These are phyloP conservation scores for Trichosanthes cucumerina DNA, from an alignment of 306 rosid species.

Conservation along the genomic window DNA sequence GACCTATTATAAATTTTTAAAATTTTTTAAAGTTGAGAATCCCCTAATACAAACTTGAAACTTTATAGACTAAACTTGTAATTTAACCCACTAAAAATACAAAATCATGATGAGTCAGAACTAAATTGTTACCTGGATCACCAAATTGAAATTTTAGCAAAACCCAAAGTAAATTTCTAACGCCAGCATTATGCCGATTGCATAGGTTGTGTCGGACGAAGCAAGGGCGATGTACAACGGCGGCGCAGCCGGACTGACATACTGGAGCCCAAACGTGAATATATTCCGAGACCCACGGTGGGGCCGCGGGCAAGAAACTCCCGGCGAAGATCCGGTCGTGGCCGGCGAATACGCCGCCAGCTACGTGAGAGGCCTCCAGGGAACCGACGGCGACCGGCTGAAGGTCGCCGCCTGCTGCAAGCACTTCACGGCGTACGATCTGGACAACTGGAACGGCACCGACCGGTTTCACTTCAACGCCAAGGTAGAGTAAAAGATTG, in stretches of 20 bases:
- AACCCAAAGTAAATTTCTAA: no score
- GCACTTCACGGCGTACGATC: constrained; percentile 34
- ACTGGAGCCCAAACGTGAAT: constrained; percentile 92
- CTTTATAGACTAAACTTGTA: no score
- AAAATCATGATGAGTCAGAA: no score
- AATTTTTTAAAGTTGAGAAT: no score
- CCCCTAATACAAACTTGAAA: no score
- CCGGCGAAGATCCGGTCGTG: constrained; percentile 84
- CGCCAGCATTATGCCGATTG: neutral
- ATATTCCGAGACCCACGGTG: constrained; percentile 86
- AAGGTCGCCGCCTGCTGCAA: constrained; percentile 91
- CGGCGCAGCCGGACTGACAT: constrained; percentile 68
- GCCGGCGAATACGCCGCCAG: constrained; percentile 70
- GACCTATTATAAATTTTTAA: no score
- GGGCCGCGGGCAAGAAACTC: constrained; percentile 35
- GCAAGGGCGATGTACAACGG: constrained; percentile 96
- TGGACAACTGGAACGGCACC: constrained; percentile 72
- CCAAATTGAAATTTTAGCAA: no score
- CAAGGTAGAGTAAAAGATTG: constrained; percentile 22
- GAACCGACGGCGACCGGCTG: constrained; percentile 46
- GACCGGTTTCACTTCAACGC: constrained; percentile 92
- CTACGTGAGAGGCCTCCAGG: constrained; percentile 73
- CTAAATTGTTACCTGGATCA: no score
- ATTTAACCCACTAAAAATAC: no score
- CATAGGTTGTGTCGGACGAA: constrained; percentile 83